Evolutionary conservation across 1,284 basidiomycete genomes (phyloP), one percentile per base, ranked within the genome.

Genomic region (Pyrrhoderma noxium): DNA sequence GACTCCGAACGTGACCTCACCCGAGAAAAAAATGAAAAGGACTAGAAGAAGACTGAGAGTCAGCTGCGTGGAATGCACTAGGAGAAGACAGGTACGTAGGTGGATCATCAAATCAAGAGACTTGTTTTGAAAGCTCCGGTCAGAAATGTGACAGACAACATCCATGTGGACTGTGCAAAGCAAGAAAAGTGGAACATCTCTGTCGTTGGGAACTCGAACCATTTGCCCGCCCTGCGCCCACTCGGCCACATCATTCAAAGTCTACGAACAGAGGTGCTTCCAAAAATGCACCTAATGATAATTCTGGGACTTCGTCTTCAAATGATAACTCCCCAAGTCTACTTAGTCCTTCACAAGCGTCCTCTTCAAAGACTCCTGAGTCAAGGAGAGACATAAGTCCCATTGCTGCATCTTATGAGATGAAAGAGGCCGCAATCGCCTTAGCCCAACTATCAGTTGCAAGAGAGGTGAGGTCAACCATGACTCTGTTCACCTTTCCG

Each of bases 31-130:
- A 66, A 68, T 18, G 67, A 69, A 60, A 60, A 64, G 54, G 45
- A 58, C 53, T 39, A 66, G 67, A 37, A 70, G 68, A 45, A 65
- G 73, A 13, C 62, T 73, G 44, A 68, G 75, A 42, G 63, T 77
- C 35, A 76, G 74, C 59, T 79, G 77, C 56, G 72, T 77, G 8
- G 76, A 77, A 59, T 79, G 76, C 58, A 75, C 77, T 1, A 76
- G 76, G 59, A 66, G 76, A 47, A 65, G 76, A 51, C 76, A 77
- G 67, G 76, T 75, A 43, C 19, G 36, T 46, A 49, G 35, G 14
- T 40, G 38, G 5, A 14, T 36, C 8, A 39, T 59, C 11, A 50
- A 23, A 43, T 47, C 22, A 25, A 41, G 41, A 21, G 44, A 23
- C 44, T 27, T 22, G 16, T 42, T 42, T 44, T 46, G 31, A 53